These are phyloP conservation scores for Aspergillus fructus DNA, from an alignment of 2,329 filamentous ascomycete genomes.

Conservation along the genomic window DNA sequence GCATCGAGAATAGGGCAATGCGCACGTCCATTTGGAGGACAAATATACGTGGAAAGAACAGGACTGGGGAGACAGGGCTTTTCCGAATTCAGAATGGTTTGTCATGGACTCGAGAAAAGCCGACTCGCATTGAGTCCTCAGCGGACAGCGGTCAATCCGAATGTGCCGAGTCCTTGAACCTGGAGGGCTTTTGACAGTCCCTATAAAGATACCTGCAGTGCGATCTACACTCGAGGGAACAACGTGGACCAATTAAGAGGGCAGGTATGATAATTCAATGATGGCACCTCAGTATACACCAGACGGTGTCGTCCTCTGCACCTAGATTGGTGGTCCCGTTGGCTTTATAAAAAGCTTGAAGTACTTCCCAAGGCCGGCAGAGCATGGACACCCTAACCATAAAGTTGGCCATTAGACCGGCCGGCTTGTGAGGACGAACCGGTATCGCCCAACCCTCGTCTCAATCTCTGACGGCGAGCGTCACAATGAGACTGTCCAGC, in stretches of 20 bases:
- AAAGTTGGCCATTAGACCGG: background rate
- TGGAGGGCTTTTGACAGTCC: background rate
- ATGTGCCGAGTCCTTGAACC: background rate
- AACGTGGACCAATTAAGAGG: slow-evolving; percentile 26
- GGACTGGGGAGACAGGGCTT: too few relatives aligned
- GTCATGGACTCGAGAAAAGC: too few relatives aligned
- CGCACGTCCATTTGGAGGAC: background rate
- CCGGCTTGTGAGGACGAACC: background rate
- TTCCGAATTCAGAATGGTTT: too few relatives aligned
- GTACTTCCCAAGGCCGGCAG: too few relatives aligned
- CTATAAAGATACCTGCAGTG: slow-evolving; percentile 8
- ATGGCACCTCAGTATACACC: background rate
- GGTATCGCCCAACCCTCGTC: background rate
- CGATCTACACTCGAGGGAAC: slow-evolving; percentile 9
- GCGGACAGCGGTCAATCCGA: too few relatives aligned
- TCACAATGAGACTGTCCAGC: background rate
- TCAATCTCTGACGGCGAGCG: background rate
- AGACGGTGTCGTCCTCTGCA: too few relatives aligned
- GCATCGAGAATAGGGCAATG: background rate
- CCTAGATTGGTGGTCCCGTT: background rate
- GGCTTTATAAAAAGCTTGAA: background rate
- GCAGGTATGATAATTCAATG: background rate
- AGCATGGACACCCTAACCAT: background rate
- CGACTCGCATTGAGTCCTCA: too few relatives aligned
- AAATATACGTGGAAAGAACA: background rate